Percentiles rank a stretch among this genome's conserved stretches.
Conservation (phyloP, 2,329 filamentous ascomycete species). For the Colletotrichum sp. region DNA sequence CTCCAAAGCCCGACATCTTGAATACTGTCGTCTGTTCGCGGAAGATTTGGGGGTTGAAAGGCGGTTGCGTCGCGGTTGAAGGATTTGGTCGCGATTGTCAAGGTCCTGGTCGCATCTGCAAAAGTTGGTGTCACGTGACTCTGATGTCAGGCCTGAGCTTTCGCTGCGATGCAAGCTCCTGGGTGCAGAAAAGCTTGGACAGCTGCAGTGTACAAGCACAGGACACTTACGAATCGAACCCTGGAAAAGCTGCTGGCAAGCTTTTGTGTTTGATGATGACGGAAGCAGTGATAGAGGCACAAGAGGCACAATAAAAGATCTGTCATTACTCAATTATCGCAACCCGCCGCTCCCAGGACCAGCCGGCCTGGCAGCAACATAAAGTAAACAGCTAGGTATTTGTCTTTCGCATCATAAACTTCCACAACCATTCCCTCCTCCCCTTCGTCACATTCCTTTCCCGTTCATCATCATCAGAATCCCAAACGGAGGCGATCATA, state of each 20-base stretch:
- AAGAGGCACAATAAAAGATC: neutral
- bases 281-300: neutral
- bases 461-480: conserved; percentile 22
- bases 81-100: neutral
- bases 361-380: conserved; percentile 22
- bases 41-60: conserved; percentile 3
- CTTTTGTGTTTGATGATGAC: neutral
- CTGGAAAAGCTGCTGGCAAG: neutral
- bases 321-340: conserved; percentile 26
- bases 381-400: conserved; percentile 23
- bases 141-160: conserved; percentile 15
- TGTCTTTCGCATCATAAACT: conserved; percentile 22
- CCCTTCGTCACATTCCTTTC: neutral
- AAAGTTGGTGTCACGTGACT: conserved; percentile 20
- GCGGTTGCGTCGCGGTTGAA: conserved; percentile 10
- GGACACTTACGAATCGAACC: neutral
- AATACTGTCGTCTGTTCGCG: neutral
- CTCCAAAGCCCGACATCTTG: conserved; percentile 65
- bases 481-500: neutral
- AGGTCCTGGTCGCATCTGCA: neutral
- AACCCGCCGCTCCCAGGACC: conserved; percentile 18
- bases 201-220: neutral
- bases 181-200: neutral
- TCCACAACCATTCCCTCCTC: neutral
- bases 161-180: neutral